Evolutionary conservation across 306 rosid genomes (phyloP).

Genomic region (Hylodesmum podocarpum): DNA sequence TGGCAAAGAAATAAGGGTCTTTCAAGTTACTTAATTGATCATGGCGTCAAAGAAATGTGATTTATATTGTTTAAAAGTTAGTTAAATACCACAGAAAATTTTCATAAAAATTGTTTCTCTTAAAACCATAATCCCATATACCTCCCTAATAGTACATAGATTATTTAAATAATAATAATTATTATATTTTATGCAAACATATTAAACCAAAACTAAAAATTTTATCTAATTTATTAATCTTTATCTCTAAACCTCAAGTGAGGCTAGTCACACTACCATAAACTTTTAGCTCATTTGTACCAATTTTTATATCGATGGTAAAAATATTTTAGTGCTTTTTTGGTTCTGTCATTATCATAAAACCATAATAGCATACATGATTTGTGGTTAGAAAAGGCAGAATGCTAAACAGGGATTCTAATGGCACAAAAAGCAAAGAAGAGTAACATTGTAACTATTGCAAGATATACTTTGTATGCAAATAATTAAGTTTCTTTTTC

Average conservation of each 20-base stretch:
- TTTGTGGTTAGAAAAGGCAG: not conserved
- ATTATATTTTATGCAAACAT: no score
- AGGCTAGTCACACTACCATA: no score
- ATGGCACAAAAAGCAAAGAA: not conserved
- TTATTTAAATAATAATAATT: no score
- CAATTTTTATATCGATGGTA: not conserved
- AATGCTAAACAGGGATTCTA: not conserved
- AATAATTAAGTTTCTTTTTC: not conserved
- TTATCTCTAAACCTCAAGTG: not conserved
- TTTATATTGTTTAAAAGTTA: no score
- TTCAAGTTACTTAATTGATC: not conserved
- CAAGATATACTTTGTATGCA: not conserved
- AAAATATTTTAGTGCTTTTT: not conserved
- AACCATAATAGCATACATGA: not conserved
- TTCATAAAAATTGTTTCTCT: no score
- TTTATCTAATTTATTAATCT: not conserved
- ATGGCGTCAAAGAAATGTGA: no score
- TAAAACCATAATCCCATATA: no score
- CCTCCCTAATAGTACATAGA: no score
- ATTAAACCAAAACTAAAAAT: no score
- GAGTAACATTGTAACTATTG: not conserved
- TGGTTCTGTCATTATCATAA: not conserved
- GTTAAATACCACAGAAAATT: no score
- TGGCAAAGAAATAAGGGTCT: not conserved
- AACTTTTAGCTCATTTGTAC: not conserved